These are phyloP conservation scores for Phycomyces blakesleeanus DNA, from an alignment of 192 early-diverging fungal genomes.

Conservation along the genomic window DNA sequence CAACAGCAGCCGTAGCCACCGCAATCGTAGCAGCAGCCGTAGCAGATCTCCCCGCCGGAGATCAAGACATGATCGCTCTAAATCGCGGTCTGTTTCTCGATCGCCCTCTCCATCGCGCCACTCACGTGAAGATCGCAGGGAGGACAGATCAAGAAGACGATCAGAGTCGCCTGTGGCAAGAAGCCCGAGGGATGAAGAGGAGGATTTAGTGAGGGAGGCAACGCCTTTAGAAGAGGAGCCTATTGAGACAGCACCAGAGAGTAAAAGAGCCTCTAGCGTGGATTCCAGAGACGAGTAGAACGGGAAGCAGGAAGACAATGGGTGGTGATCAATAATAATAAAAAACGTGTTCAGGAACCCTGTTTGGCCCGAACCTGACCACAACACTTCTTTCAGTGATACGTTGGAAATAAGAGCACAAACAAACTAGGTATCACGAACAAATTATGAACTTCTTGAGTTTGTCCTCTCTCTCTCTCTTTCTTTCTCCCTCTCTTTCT, in stretches of 20 bases:
- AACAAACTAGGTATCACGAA: neutral
- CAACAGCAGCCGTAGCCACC: neutral
- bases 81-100: neutral
- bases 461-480: neutral
- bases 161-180: neutral
- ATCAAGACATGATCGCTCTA: neutral
- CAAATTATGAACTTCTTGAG: constrained; percentile 1
- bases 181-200: neutral
- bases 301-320: too few species aligned
- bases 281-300: too few species aligned
- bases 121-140: neutral
- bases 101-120: neutral
- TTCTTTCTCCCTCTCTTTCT: neutral
- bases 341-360: constrained; percentile 2
- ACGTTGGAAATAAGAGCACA: too few species aligned
- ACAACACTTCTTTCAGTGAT: too few species aligned
- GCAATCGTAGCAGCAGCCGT: neutral
- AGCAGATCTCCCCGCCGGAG: neutral
- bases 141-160: neutral
- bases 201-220: neutral
- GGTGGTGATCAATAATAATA: too few species aligned
- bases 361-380: neutral
- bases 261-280: neutral
- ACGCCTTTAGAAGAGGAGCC: neutral
- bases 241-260: neutral